Base-by-base conservation (phyloP, 176 grass and related monocot genomes). In the Juncus inflexus region DNA sequence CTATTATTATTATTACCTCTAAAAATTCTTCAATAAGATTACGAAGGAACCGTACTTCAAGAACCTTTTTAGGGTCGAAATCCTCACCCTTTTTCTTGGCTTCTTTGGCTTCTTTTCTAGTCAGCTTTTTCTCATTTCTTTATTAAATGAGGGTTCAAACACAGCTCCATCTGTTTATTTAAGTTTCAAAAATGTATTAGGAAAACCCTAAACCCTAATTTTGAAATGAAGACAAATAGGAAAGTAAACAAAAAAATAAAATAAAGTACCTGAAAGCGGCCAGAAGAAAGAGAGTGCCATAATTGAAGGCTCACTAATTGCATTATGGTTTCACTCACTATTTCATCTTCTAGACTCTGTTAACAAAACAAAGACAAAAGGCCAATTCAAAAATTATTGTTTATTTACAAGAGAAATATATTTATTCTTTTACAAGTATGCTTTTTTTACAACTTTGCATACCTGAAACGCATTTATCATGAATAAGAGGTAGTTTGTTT, bases 391-490 rank as follows among this genome's bases (percentile, higher is more conserved):
- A 47, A 47, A 1, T 47, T 47, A 5, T 47, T 47, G 4, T 47
- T 47, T 47, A 47, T 47, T 47, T 47, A 47, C 9, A 47, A 47
- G 9, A 47, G 43, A 9, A 47, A 47, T 28, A 28, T 28, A 1
- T 28, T 28, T 28, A 28, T 28, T 28, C 0, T 28, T 28, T 28
- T n/a, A 28, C 19, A 28, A 28, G 19, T 28, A 47, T 47, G 9
- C 43, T 47, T 47, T 9, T 6, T 47, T 6, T 47, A 47, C 9
- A 47, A 47, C 4, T 6, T 6, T 47, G 43, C 43, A 47, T 86
- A 95, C 90, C 90, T 99, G 85, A 80, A 99, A 99, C 3, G 83
- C 82, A 82, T 99, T 90, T 80, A 99, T 99, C 85, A 99, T 82
- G 80, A 92, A 99, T 58, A 99, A 67, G 12, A 99, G 86, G 61